Base-by-base conservation (phyloP, 345 rosid genomes). In the Corchorus olitorius region DNA sequence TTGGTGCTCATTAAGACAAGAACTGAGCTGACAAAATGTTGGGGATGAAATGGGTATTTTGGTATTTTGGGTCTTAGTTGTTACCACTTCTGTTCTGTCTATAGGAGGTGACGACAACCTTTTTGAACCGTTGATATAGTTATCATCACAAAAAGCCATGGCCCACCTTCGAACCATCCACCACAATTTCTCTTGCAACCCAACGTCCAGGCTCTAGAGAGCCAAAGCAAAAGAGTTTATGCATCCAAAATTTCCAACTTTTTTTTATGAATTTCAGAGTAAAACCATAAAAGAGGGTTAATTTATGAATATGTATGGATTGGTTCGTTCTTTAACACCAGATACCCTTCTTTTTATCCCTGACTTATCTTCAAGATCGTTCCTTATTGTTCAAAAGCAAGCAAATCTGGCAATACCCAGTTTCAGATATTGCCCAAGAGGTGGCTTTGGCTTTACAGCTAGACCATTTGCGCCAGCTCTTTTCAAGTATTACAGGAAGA, bases 341-440 rank as follows among this genome's bases (percentile, higher is more conserved):
- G 82, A 76, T 50, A 52, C 72, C 17, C 62, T 72, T 78, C 76
- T 83, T 79, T 78, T 41, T 74, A 72, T 81, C 8, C 82, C 83
- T 71, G 77, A 55, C 58, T 77, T 83, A 65, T 77, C 86, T 71
- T 76, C 88, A 71, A 84, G 81, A 76, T 82, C 87, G 3, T 66
- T 58, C 55, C 76, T 86, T 81, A 61, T 53, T 65, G 71, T 78
- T 1, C 78, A 75, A 37, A 82, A 81, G 15, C 83, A 77, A 35
- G 76, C 46, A 70, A 83, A 46, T 58, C 84, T 52, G 56, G 70
- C 79, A 8, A n/a, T 77, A 53, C 86, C 86, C 70, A 85, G 65
- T 13, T 81, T 80, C 64, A 78, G 85, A 65, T 81, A 19, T 43
- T 67, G 77, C 85, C 65, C 75, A 64, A 79, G 86, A 65, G 75